A percentile compares a stretch with the other conserved stretches of the same genome.
Conservation (phyloP, 495 filamentous ascomycete species). For the Talaromyces stipitatus region DNA sequence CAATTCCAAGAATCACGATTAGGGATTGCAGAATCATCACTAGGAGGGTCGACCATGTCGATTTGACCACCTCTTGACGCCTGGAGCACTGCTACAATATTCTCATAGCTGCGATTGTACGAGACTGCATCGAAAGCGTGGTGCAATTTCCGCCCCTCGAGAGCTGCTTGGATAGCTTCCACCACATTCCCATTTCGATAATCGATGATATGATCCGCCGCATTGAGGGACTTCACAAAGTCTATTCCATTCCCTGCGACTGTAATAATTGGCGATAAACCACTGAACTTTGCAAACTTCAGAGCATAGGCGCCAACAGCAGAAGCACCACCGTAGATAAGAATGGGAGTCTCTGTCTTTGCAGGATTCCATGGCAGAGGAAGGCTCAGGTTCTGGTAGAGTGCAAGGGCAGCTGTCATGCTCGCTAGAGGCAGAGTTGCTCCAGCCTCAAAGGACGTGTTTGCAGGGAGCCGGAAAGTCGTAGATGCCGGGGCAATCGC, state of each 20-base stretch:
- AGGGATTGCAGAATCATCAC: too few relatives aligned
- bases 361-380: slow-evolving; percentile 56
- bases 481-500: slow-evolving; percentile 55
- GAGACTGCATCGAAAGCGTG: slow-evolving; percentile 52
- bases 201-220: slow-evolving; percentile 64
- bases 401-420: slow-evolving; percentile 61
- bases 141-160: slow-evolving; percentile 7
- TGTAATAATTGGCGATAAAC: slow-evolving; percentile 67
- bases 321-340: slow-evolving; percentile 59
- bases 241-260: slow-evolving; percentile 52
- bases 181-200: slow-evolving; percentile 45
- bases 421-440: slow-evolving; percentile 66
- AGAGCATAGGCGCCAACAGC: slow-evolving; percentile 63
- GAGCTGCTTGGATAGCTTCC: slow-evolving; percentile 9
- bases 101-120: slow-evolving; percentile 32
- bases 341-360: slow-evolving; percentile 38
- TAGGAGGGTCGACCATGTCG: too few relatives aligned
- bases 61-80: background rate
- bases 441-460: slow-evolving; percentile 63
- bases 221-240: slow-evolving; percentile 49
- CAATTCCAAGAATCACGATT: too few relatives aligned
- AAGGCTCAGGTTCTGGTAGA: slow-evolving; percentile 51
- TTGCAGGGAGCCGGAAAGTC: slow-evolving; percentile 61
- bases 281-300: slow-evolving; percentile 56
- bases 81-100: background rate